phyloP scores from a whole-genome alignment of 192 early-diverging fungal genomes.

The Podila minutissima region DNA sequence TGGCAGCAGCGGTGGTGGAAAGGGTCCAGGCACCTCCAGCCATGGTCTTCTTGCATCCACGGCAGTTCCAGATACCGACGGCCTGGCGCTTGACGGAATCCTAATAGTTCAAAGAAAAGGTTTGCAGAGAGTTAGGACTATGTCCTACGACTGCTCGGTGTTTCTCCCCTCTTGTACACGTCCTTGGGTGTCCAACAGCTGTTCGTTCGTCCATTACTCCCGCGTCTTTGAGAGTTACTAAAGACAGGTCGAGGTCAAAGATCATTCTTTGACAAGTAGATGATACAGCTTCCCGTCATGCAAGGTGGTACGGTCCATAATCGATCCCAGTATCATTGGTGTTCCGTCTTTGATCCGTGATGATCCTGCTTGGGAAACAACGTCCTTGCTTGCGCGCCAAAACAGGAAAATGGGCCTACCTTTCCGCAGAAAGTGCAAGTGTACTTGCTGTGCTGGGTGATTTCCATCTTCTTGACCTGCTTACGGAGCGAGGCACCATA shows the following conservation, averaged over 20 bases:
- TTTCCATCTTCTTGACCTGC: conserved; percentile 97
- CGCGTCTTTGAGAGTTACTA: no score
- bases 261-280: no score
- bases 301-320: background rate
- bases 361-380: background rate
- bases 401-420: conserved; percentile 51
- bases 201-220: no score
- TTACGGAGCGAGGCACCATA: conserved; percentile 99
- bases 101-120: conserved; percentile 43
- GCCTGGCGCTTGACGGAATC: conserved; percentile 92
- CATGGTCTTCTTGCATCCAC: conserved; percentile 92
- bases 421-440: conserved; percentile 99
- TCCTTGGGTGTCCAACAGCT: no score
- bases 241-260: no score
- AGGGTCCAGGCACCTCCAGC: conserved; percentile 99
- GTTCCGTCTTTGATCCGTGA: no score
- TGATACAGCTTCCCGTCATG: background rate
- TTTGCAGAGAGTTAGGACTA: background rate
- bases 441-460: conserved; percentile 99
- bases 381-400: background rate
- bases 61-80: conserved; percentile 99
- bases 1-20: conserved; percentile 90
- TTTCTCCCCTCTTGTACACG: no score
- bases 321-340: no score
- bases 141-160: background rate